A percentile compares a stretch with the other conserved stretches of the same genome.
Evolutionary conservation across 176 grass and related monocot genomes (phyloP).

Genomic region (Thinopyrum elongatum): DNA sequence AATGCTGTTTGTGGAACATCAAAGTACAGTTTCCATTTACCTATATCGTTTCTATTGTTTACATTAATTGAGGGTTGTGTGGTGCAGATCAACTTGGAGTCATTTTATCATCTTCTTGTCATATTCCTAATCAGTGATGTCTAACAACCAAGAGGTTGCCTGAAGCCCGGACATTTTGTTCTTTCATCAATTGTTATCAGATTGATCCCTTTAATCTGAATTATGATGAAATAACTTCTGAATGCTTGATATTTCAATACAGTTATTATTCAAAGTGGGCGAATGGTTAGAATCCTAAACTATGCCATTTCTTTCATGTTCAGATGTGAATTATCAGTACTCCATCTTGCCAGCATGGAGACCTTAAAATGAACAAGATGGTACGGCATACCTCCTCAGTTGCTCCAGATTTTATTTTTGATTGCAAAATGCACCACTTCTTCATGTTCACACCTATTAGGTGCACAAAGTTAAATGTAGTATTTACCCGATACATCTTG

Average conservation of each 20-base stretch:
- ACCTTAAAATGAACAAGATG: conserved; percentile 20
- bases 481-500: conserved; percentile 14
- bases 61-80: conserved; percentile 18
- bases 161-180: neutral
- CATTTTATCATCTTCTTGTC: conserved; percentile 13
- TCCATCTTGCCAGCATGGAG: neutral
- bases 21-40: neutral
- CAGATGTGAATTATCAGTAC: conserved; percentile 3
- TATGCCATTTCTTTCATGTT: conserved; percentile 4
- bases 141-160: neutral
- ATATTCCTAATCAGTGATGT: neutral
- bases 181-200: neutral
- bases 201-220: neutral
- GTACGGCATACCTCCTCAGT: conserved; percentile 63
- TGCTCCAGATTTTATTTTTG: conserved; percentile 97
- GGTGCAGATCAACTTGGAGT: conserved; percentile 8
- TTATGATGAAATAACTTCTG: conserved; percentile 17
- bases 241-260: conserved; percentile 21
- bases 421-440: conserved; percentile 99
- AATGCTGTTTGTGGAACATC: conserved; percentile 32
- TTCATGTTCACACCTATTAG: conserved; percentile 85
- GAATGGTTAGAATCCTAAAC: conserved; percentile 16
- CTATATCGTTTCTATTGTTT: conserved; percentile 5
- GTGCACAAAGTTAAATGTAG: conserved; percentile 26
- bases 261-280: conserved; percentile 4